These are phyloP conservation scores for Xylaria sp. DNA, from an alignment of 2,329 filamentous ascomycete genomes.

Conservation along the genomic window DNA sequence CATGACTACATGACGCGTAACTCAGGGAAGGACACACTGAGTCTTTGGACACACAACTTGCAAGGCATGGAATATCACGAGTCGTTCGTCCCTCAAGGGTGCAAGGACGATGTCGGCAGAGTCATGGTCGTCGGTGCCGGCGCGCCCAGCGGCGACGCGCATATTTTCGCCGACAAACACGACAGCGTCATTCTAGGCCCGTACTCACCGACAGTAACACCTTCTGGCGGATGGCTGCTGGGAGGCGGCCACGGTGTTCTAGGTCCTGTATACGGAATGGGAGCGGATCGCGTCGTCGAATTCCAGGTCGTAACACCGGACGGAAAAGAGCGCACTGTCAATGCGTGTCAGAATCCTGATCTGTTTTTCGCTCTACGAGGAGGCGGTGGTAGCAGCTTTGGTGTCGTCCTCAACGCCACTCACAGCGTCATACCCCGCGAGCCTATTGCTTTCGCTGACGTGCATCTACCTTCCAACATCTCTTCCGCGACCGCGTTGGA, in stretches of 20 bases:
- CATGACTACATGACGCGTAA: slow-evolving; percentile 39
- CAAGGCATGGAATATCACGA: slow-evolving; percentile 32
- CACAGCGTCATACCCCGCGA: slow-evolving; percentile 37
- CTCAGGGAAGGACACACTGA: slow-evolving; percentile 36
- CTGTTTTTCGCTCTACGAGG: slow-evolving; percentile 40
- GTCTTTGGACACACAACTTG: slow-evolving; percentile 39
- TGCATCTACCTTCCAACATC: slow-evolving; percentile 37
- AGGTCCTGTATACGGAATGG: slow-evolving; percentile 55
- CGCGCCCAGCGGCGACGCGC: slow-evolving; percentile 30
- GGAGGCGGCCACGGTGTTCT: slow-evolving; percentile 36
- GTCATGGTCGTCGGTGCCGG: slow-evolving; percentile 36
- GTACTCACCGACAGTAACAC: slow-evolving; percentile 35
- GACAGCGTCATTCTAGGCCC: slow-evolving; percentile 36
- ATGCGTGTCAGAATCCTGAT: slow-evolving; percentile 56
- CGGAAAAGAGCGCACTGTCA: slow-evolving; percentile 56
- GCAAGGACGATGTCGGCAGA: slow-evolving; percentile 29
- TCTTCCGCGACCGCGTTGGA: slow-evolving; percentile 33
- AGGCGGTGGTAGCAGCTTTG: slow-evolving; percentile 60
- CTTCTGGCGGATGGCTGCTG: slow-evolving; percentile 37
- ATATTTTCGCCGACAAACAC: slow-evolving; percentile 36
- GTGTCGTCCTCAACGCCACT: slow-evolving; percentile 53
- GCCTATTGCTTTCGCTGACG: slow-evolving; percentile 38
- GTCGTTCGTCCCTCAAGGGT: slow-evolving; percentile 34
- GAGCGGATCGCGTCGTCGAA: slow-evolving; percentile 59
- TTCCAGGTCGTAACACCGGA: slow-evolving; percentile 55